These are phyloP conservation scores for Candolleomyces eurysporus DNA, from an alignment of 768 basidiomycete genomes.

Conservation along the genomic window DNA sequence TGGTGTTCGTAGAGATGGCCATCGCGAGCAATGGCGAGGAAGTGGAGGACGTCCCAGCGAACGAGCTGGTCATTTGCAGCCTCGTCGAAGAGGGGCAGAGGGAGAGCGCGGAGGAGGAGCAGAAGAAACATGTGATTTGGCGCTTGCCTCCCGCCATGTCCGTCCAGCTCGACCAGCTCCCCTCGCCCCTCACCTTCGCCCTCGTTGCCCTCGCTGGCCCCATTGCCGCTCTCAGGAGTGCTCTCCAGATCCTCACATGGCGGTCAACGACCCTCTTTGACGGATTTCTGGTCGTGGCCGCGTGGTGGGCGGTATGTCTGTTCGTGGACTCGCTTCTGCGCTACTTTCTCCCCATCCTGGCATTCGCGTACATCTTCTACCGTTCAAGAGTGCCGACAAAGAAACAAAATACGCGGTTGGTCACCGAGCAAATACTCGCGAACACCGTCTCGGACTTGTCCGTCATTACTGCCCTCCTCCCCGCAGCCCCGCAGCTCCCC, in stretches of 20 bases:
- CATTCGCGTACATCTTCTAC: slow-evolving; percentile 28
- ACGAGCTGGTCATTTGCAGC: slow-evolving; percentile 35
- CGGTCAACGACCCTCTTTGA: slow-evolving; percentile 54
- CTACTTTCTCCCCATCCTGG: slow-evolving; percentile 52
- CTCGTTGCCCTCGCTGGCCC: slow-evolving; percentile 62
- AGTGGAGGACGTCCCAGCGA: slow-evolving; percentile 91
- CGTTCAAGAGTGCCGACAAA: slow-evolving; percentile 13
- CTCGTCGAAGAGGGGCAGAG: slow-evolving; percentile 38
- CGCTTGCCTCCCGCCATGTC: slow-evolving; percentile 2
- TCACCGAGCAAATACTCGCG: slow-evolving; percentile 57
- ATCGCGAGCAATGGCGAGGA: slow-evolving; percentile 59
- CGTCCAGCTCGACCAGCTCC: slow-evolving; percentile 44
- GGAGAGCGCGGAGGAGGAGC: slow-evolving; percentile 25
- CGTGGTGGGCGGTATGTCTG: slow-evolving; percentile 80
- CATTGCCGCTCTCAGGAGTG: slow-evolving; percentile 41
- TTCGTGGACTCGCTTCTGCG: slow-evolving; percentile 49
- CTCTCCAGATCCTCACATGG: slow-evolving; percentile 54
- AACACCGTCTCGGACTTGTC: slow-evolving; percentile 62
- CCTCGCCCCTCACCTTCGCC: slow-evolving; percentile 56
- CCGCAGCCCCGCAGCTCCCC: slow-evolving; percentile 28
- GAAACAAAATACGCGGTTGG: slow-evolving; percentile 16
- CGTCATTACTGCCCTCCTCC: slow-evolving; percentile 58
- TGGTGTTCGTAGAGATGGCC: slow-evolving; percentile 71
- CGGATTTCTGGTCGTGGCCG: slow-evolving; percentile 61
- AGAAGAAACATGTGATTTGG: slow-evolving; percentile 12